Conservation (phyloP, 2,329 filamentous ascomycete genomes). For the Thermoascus crustaceus region DNA sequence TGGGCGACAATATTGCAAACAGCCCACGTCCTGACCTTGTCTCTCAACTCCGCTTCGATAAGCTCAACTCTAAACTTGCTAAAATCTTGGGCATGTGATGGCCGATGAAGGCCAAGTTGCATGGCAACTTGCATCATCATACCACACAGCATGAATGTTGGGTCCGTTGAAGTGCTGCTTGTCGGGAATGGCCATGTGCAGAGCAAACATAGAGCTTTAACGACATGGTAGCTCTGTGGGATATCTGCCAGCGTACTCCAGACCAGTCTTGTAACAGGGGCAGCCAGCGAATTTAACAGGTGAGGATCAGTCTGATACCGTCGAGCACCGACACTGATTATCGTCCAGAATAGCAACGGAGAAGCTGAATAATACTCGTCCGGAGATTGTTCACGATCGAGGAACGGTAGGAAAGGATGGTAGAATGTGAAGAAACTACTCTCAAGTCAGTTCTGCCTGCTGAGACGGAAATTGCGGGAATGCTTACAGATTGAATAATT, state of each 20-base stretch:
- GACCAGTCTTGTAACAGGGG: slow-evolving; percentile 49
- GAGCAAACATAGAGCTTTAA: slow-evolving; percentile 55
- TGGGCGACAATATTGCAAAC: slow-evolving; percentile 61
- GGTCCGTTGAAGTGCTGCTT: slow-evolving; percentile 55
- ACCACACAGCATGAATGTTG: slow-evolving; percentile 58
- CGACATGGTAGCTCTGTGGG: slow-evolving; percentile 56
- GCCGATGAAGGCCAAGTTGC: slow-evolving; percentile 57
- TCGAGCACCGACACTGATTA: slow-evolving; percentile 54
- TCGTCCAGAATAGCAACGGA: slow-evolving; percentile 61
- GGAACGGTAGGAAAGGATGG: slow-evolving; percentile 57
- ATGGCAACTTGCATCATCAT: slow-evolving; percentile 62
- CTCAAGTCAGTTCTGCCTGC: slow-evolving; percentile 14
- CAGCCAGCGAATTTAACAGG: slow-evolving; percentile 45
- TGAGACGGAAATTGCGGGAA: slow-evolving; percentile 3
- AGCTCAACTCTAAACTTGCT: slow-evolving; percentile 46
- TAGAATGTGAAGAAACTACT: slow-evolving; percentile 56
- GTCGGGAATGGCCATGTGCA: slow-evolving; percentile 60
- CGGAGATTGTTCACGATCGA: slow-evolving; percentile 46
- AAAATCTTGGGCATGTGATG: slow-evolving; percentile 53
- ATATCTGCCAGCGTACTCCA: slow-evolving; percentile 55
- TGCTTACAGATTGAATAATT: slow-evolving; percentile 39
- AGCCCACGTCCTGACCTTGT: slow-evolving; percentile 59
- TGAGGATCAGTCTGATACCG: slow-evolving; percentile 48
- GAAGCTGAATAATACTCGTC: slow-evolving; percentile 52
- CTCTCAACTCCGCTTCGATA: slow-evolving; percentile 54